phyloP scores from a whole-genome alignment of 495 filamentous ascomycete genomes.

The Corynascus novoguineensis region DNA sequence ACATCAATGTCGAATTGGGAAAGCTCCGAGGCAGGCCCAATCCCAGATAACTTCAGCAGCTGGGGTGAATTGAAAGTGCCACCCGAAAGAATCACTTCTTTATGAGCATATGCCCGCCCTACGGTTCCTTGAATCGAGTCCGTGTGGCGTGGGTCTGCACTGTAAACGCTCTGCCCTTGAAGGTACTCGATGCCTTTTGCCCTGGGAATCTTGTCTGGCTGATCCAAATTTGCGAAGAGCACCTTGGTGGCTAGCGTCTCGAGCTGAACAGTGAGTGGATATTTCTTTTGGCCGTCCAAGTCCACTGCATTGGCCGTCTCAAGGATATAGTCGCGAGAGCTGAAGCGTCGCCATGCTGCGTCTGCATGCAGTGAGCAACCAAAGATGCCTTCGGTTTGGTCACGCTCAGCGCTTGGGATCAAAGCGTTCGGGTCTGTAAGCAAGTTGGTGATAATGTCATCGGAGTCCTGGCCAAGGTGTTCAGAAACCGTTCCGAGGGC shows the following conservation, averaged over 20 bases:
- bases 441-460: slow-evolving; percentile 13
- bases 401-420: slow-evolving; percentile 5
- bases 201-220: slow-evolving; percentile 10
- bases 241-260: slow-evolving; percentile 37
- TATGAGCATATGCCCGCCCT: slow-evolving; percentile 21
- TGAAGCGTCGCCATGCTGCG: slow-evolving; percentile 26
- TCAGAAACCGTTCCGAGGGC: slow-evolving; percentile 28
- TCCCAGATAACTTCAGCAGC: slow-evolving; percentile 54
- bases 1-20: slow-evolving; percentile 44
- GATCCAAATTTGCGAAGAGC: slow-evolving; percentile 23
- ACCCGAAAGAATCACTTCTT: slow-evolving; percentile 57
- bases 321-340: slow-evolving; percentile 35
- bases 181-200: slow-evolving; percentile 36
- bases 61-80: slow-evolving; percentile 56
- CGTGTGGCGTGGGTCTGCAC: slow-evolving; percentile 36
- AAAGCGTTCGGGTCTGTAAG: slow-evolving; percentile 16
- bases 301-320: slow-evolving; percentile 29
- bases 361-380: slow-evolving; percentile 8
- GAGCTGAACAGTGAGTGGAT: slow-evolving; percentile 10
- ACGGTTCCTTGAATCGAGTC: slow-evolving; percentile 23
- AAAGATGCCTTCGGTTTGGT: slow-evolving; percentile 17
- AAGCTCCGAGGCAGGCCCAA: slow-evolving; percentile 50
- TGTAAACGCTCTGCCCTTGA: slow-evolving; percentile 34
- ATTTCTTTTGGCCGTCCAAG: slow-evolving; percentile 13
- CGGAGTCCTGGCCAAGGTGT: neutral